Evolutionary conservation across 2,329 filamentous ascomycete species (phyloP).

Genomic region (Monosporascus sp.): DNA sequence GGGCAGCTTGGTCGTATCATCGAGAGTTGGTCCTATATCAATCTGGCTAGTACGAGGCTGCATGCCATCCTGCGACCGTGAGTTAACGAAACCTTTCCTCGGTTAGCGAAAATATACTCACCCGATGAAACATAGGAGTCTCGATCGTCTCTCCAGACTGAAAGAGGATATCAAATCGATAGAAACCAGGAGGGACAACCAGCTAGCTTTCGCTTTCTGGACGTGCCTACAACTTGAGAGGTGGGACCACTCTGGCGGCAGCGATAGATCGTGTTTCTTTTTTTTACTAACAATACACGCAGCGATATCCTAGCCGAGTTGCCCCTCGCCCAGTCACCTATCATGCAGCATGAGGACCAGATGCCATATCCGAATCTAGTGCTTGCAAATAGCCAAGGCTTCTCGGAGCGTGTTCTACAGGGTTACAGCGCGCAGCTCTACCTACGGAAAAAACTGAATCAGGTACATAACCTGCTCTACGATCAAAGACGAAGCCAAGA

Average conservation of each 20-base stretch:
- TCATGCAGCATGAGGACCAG: constrained; percentile 55
- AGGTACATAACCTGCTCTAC: constrained; percentile 54
- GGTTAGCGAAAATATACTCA: constrained; percentile 3
- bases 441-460: constrained; percentile 59
- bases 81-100: constrained; percentile 30
- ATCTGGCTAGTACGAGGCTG: constrained; percentile 50
- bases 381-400: constrained; percentile 36
- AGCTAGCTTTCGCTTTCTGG: constrained; percentile 78
- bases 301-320: constrained; percentile 92
- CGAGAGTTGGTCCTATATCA: constrained; percentile 68
- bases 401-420: constrained; percentile 44
- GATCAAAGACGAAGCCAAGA: constrained; percentile 31
- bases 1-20: constrained; percentile 82
- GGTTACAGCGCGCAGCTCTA: constrained; percentile 61
- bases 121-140: constrained; percentile 31
- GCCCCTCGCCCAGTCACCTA: constrained; percentile 53
- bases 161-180: constrained; percentile 30
- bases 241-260: constrained; percentile 35
- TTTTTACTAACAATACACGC: constrained; percentile 14
- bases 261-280: neutral
- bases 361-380: constrained; percentile 62
- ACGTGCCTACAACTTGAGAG: constrained; percentile 90
- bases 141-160: constrained; percentile 42
- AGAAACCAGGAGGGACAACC: constrained; percentile 49
- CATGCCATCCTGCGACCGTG: constrained; percentile 73